Base-by-base conservation (phyloP, 1,284 basidiomycete genomes). In the Phlebopus sp. region DNA sequence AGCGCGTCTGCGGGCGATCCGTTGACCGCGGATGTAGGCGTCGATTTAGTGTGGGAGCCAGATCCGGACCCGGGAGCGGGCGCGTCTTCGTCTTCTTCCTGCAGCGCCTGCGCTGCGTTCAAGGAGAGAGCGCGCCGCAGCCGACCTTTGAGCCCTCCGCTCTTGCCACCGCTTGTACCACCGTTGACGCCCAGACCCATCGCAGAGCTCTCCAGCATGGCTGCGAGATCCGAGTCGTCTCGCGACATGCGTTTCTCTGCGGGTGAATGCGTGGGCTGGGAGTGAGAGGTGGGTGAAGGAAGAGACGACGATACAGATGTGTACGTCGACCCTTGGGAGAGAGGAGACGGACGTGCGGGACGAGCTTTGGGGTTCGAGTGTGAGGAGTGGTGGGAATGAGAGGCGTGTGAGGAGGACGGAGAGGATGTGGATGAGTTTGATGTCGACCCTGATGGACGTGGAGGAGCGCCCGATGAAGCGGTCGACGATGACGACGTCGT, bases 91-190 rank as follows among this genome's bases (percentile, higher is more conserved):
- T 78, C 78, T 56, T 82, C 81, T 56, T 86, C 84, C n/a, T 75
- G 73, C 50, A 85, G 69, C 8, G 77, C 69, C 47, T 79, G 72
- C 32, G 71, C 70, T 11, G 81, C 75, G 55, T 81, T 84, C 55
- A 89, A 77, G 2, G 83, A 85, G 15, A 92, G 73, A 5, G 85
- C 87, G 34, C 89, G 81, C 41, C 86, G 81, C 42, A 93, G 66
- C 34, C 89, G 76, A 38, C 84, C 82, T 66, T 91, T 92, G 54
- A 92, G 73, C 0, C 90, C 87, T 11, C 76, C 75, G 50, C 82
- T 75, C 54, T 78, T 68, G 59, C 72, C 69, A 52, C 69, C 65
- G 15, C 69, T 54, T 19, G 61, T 62, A 0, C 48, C 51, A 29
- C 8, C 27, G 27, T 29, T 29, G 27, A 29, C 27, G 39, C 65